Evolutionary conservation across 176 grass and related monocot species (phyloP).

Genomic region (Zea luxurians): DNA sequence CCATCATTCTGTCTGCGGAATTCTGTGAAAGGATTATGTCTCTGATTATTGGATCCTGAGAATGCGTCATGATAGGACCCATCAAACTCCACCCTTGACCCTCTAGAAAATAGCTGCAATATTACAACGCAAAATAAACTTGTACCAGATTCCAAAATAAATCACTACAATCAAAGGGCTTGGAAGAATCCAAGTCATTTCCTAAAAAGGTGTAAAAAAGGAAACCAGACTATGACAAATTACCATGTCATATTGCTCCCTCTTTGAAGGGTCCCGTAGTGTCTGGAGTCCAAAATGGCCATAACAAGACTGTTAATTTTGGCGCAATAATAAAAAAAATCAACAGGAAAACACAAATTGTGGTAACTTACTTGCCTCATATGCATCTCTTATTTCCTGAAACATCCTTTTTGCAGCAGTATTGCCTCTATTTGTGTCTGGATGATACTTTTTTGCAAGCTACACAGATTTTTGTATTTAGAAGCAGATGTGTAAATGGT

Average conservation of each 20-base stretch:
- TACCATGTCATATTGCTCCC: conserved; percentile 85
- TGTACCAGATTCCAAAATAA: conserved; percentile 35
- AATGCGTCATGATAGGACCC: conserved; percentile 70
- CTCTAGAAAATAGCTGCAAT: conserved; percentile 64
- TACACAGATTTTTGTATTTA: conserved; percentile 36
- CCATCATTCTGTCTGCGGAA: conserved; percentile 64
- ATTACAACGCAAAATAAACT: conserved; percentile 36
- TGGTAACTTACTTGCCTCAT: conserved; percentile 69
- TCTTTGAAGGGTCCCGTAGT: conserved; percentile 80
- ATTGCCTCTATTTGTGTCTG: conserved; percentile 79
- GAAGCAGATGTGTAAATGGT: conserved; percentile 18
- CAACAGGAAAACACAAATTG: conserved; percentile 23
- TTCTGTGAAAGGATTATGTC: conserved; percentile 65
- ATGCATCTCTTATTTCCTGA: conserved; percentile 94
- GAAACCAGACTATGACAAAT: conserved; percentile 5
- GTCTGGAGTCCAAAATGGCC: conserved; percentile 53
- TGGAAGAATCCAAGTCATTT: conserved; percentile 18
- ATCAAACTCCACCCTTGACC: conserved; percentile 47
- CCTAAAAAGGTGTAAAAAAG: neutral
- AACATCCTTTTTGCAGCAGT: conserved; percentile 76
- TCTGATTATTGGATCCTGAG: conserved; percentile 59
- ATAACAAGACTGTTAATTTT: conserved; percentile 39
- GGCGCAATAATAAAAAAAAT: conserved; percentile 31
- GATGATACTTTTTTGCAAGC: conserved; percentile 98
- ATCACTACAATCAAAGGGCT: conserved; percentile 1